A percentile compares a stretch with the other conserved stretches of the same genome.
These are phyloP conservation scores for Myxozyma neotropica DNA, from an alignment of 805 yeast species.

Conservation along the genomic window DNA sequence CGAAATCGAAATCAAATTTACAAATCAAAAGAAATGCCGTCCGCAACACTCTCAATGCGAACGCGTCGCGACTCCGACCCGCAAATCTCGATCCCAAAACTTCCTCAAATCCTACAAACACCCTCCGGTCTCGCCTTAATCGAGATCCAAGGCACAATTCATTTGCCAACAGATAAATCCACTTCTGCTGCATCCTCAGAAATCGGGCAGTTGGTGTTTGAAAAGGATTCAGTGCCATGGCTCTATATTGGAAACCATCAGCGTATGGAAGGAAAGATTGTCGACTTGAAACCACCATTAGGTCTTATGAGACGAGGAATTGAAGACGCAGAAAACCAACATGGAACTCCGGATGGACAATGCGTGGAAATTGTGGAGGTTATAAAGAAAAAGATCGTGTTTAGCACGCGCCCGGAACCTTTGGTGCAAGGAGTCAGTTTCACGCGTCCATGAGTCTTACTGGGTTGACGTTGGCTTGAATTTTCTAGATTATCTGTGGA, in stretches of 20 bases:
- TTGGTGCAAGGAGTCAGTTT: slow-evolving; percentile 15
- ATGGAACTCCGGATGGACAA: slow-evolving; percentile 14
- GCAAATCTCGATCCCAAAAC: not conserved
- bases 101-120: slow-evolving; percentile 29
- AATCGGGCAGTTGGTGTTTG: slow-evolving; percentile 31
- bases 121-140: slow-evolving; percentile 34
- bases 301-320: slow-evolving; percentile 23
- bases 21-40: slow-evolving; percentile 11
- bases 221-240: slow-evolving; percentile 22
- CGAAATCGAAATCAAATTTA: too few relatives aligned
- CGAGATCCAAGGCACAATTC: slow-evolving; percentile 35
- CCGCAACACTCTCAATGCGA: slow-evolving; percentile 14
- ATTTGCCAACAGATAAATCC: slow-evolving; percentile 7
- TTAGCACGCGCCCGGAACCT: slow-evolving; percentile 33
- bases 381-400: slow-evolving; percentile 27
- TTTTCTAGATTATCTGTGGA: too few relatives aligned
- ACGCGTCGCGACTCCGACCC: slow-evolving; percentile 8
- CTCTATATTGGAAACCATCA: slow-evolving; percentile 33
- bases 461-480: too few relatives aligned
- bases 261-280: slow-evolving; percentile 32
- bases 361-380: slow-evolving; percentile 31
- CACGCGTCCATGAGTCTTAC: too few relatives aligned
- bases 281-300: slow-evolving; percentile 31
- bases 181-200: not conserved
- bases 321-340: not conserved